Evolutionary conservation across 805 yeast species (phyloP).

Genomic region (Tetrapisispora nanseiensis): DNA sequence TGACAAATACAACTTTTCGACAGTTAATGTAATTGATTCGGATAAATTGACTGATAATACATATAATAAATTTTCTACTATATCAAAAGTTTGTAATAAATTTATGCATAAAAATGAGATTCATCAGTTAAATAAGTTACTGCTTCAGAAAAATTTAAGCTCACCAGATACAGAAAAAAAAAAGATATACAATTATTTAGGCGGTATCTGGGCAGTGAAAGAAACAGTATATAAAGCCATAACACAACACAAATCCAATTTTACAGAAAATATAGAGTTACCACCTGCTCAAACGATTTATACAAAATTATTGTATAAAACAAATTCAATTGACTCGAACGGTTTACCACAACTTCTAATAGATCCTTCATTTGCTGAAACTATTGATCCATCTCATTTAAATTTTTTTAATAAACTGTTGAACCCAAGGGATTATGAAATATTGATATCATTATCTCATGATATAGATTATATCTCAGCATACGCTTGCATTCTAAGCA

Average conservation of each 20-base stretch:
- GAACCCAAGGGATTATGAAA: constrained; percentile 1
- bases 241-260: constrained; percentile 2
- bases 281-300: constrained; percentile 26
- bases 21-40: not conserved
- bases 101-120: constrained; percentile 23
- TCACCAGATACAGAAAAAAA: not conserved
- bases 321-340: constrained; percentile 4
- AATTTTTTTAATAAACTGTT: constrained; percentile 12
- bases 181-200: constrained; percentile 10
- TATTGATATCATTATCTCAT: constrained; percentile 23
- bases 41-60: too few relatives aligned
- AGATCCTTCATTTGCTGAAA: constrained; percentile 5
- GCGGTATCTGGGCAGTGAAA: constrained; percentile 28
- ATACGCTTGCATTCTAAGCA: constrained; percentile 7
- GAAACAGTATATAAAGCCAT: constrained; percentile 23
- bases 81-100: constrained; percentile 15
- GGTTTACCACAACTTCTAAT: constrained; percentile 15
- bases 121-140: constrained; percentile 5
- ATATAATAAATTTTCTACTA: not conserved
- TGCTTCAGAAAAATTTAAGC: not conserved
- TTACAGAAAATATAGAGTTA: constrained; percentile 7
- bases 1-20: constrained; percentile 7
- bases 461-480: constrained; percentile 23
- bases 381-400: constrained; percentile 1
- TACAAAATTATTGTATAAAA: constrained; percentile 18